These are phyloP conservation scores for Globisporangium alternatum DNA, from an alignment of 352 stramenopile genomes.

Conservation along the genomic window DNA sequence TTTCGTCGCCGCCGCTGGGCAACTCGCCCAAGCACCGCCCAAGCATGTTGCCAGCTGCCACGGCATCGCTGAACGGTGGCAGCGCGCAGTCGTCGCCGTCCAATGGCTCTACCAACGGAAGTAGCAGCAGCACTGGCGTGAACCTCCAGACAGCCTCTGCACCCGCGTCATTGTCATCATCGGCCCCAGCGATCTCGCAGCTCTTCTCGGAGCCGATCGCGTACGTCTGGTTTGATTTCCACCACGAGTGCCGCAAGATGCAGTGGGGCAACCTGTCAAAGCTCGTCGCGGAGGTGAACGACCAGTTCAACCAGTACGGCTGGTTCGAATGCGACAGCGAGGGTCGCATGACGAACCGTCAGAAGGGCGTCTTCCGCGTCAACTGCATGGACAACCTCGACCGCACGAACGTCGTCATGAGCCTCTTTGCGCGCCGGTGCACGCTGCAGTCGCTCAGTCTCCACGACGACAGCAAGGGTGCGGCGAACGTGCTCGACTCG, in stretches of 20 bases:
- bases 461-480: conserved; percentile 23
- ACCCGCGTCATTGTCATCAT: background rate
- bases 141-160: background rate
- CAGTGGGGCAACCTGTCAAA: conserved; percentile 91
- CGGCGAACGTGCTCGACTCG: conserved; percentile 42
- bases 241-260: conserved; percentile 94
- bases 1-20: conserved; percentile 13
- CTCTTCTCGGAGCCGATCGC: conserved; percentile 58
- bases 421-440: conserved; percentile 87
- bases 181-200: conserved; percentile 25
- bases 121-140: conserved; percentile 1
- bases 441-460: conserved; percentile 73
- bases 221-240: conserved; percentile 98
- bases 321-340: conserved; percentile 68
- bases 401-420: conserved; percentile 97
- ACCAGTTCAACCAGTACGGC: conserved; percentile 62
- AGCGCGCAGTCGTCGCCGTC: conserved; percentile 21
- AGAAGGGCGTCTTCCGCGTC: conserved; percentile 93
- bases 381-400: conserved; percentile 99
- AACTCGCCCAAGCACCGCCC: conserved; percentile 38
- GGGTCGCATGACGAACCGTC: conserved; percentile 54
- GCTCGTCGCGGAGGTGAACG: conserved; percentile 76
- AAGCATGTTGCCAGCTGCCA: background rate
- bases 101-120: conserved; percentile 13
- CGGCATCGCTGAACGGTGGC: background rate